Percentiles rank a stretch among this genome's conserved stretches.
phyloP scores from a whole-genome alignment of 305 asterid species.

The Plantago coronopus region DNA sequence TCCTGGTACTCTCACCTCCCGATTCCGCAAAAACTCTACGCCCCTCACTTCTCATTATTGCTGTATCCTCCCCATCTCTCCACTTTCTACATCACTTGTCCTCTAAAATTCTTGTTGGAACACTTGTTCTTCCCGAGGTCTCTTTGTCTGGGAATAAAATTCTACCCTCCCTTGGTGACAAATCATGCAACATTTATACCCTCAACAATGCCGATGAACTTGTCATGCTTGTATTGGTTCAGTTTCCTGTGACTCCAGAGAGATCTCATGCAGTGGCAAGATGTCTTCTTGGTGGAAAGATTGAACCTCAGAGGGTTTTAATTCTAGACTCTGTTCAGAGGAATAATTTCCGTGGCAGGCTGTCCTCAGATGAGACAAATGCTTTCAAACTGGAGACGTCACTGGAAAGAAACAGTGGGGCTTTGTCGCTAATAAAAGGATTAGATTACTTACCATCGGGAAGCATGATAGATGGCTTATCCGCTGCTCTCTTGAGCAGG shows the following conservation, averaged over 20 bases:
- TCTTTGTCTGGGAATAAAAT: slow-evolving; percentile 69
- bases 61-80: slow-evolving; percentile 69
- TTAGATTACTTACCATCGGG: slow-evolving; percentile 84
- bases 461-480: slow-evolving; percentile 85
- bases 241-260: slow-evolving; percentile 66
- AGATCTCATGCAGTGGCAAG: slow-evolving; percentile 73
- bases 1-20: slow-evolving; percentile 52
- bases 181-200: slow-evolving; percentile 80
- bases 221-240: slow-evolving; percentile 59
- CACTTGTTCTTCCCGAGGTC: slow-evolving; percentile 80
- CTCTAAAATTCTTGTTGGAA: slow-evolving; percentile 60
- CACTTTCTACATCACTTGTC: slow-evolving; percentile 65
- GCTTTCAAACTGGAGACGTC: slow-evolving; percentile 82
- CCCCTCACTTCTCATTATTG: slow-evolving; percentile 78
- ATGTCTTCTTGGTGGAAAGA: slow-evolving; percentile 62
- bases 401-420: slow-evolving; percentile 40
- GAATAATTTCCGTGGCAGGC: slow-evolving; percentile 71
- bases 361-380: slow-evolving; percentile 63
- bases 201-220: slow-evolving; percentile 40
- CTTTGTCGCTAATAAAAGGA: slow-evolving; percentile 37
- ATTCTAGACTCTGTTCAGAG: slow-evolving; percentile 70
- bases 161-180: slow-evolving; percentile 62
- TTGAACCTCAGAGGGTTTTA: slow-evolving; percentile 67
- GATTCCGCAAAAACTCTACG: slow-evolving; percentile 38
- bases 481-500: slow-evolving; percentile 70